Evolutionary conservation across 441 rosid genomes (phyloP).

Genomic region (Lepidium campestre): DNA sequence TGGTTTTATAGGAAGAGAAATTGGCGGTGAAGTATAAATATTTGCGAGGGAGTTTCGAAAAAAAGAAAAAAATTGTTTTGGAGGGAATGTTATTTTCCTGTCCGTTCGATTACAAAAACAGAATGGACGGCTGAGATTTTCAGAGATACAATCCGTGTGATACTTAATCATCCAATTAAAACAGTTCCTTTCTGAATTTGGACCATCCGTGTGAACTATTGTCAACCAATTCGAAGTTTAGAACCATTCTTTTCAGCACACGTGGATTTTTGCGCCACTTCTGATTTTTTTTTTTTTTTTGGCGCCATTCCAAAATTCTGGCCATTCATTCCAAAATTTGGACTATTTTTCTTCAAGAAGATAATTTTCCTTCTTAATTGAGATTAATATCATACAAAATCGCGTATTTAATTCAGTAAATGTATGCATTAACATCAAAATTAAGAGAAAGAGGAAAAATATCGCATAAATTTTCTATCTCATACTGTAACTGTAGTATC

Average conservation of each 20-base stretch:
- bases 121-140: neutral
- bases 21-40: neutral
- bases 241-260: neutral
- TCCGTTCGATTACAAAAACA: constrained; percentile 1
- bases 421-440: neutral
- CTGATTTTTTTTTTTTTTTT: neutral
- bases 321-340: neutral
- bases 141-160: neutral
- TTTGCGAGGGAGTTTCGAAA: neutral
- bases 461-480: neutral
- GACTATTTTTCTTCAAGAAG: neutral
- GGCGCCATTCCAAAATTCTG: neutral
- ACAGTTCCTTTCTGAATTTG: rapidly evolving
- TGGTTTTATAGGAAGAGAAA: constrained; percentile 6
- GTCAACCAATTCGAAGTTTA: neutral
- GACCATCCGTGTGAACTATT: neutral
- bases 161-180: neutral
- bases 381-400: neutral
- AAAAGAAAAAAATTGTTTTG: neutral
- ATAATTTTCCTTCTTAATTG: neutral
- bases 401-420: neutral
- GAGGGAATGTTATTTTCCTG: neutral
- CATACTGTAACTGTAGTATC: too few species aligned
- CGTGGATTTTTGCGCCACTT: neutral
- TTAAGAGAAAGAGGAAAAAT: neutral